Base-by-base conservation (phyloP, 2,329 filamentous ascomycete genomes). In the Colletotrichum falcatum region DNA sequence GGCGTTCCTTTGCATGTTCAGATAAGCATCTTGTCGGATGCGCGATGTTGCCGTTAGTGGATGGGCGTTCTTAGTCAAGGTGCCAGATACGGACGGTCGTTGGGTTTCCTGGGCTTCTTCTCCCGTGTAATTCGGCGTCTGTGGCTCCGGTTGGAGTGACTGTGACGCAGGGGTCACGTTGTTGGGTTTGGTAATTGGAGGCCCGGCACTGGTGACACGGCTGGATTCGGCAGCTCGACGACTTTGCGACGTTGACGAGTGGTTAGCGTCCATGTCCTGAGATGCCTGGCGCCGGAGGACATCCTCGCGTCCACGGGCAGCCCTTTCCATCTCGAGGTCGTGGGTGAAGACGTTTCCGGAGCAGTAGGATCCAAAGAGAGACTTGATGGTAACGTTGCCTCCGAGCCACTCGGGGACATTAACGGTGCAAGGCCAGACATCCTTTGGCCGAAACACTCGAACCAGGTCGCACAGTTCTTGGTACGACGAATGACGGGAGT, bases 401-500 rank as follows among this genome's bases (percentile, higher is more conserved):
- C 82, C 82, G 3, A 82, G 66, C 94, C 94, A 98, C 1, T 82
- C 81, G 0, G 79, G 75, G 20, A 86, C 80, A 71, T 94, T 86
- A 1, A 92, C 89, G 0, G 94, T 97, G 76, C 94, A 97, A 0
- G 95, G 94, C 83, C 92, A 92, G 2, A 98, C 84, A 75, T 98
- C 94, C 55, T 82, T 88, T 0, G 94, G 94, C 35, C 83, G 87
- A 74, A 98, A 92, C 0, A 85, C 83, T 3, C 83, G 78, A 1
- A 97, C 84, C 0, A 98, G 82, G 63, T 89, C 81, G 73, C 93
- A 92, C 3, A 97, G 86, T 78, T 98, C 95, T 0, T 85, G 83
- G 71, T 96, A 95, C 0, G 94, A 97, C 0, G 95, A 97, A 79
- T 98, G 95, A 1, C 95, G 88, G 0, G 95, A 95, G 77, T 95